phyloP scores from a whole-genome alignment of 2,329 filamentous ascomycete genomes.

The Cordyceps cicadae region DNA sequence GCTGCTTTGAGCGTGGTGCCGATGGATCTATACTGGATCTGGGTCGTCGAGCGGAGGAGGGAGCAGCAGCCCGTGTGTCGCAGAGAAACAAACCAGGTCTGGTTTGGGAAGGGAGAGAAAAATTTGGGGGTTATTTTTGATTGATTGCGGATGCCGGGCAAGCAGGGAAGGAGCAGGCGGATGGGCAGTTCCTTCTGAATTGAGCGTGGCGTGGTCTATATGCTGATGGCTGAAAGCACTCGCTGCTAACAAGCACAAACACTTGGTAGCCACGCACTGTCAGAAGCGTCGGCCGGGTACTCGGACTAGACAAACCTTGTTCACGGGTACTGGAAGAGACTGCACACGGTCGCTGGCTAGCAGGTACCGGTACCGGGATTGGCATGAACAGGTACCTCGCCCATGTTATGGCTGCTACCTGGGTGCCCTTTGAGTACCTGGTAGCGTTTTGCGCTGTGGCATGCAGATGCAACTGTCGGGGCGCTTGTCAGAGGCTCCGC shows the following conservation, averaged over 20 bases:
- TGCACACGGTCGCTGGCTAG: background rate
- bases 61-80: slow-evolving; percentile 39
- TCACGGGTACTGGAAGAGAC: background rate
- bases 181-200: slow-evolving; percentile 27
- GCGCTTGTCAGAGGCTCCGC: slow-evolving; percentile 17
- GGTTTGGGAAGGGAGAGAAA: slow-evolving; percentile 23
- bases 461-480: slow-evolving; percentile 23
- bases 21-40: slow-evolving; percentile 60
- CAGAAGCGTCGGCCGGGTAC: no score
- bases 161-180: slow-evolving; percentile 2
- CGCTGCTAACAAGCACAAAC: no score
- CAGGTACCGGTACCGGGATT: slow-evolving; percentile 7
- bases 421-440: background rate
- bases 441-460: slow-evolving; percentile 16
- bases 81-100: slow-evolving; percentile 44
- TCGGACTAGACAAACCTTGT: background rate
- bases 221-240: background rate
- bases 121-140: slow-evolving; percentile 25
- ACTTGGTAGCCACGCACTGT: background rate
- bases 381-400: slow-evolving; percentile 3
- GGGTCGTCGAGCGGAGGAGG: slow-evolving; percentile 43
- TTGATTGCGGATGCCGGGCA: background rate
- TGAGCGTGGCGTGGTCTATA: slow-evolving; percentile 27
- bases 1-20: slow-evolving; percentile 58
- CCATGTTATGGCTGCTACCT: slow-evolving; percentile 14